These are phyloP conservation scores for Centaurea solstitialis DNA, from an alignment of 129 eudicot species.

Conservation along the genomic window DNA sequence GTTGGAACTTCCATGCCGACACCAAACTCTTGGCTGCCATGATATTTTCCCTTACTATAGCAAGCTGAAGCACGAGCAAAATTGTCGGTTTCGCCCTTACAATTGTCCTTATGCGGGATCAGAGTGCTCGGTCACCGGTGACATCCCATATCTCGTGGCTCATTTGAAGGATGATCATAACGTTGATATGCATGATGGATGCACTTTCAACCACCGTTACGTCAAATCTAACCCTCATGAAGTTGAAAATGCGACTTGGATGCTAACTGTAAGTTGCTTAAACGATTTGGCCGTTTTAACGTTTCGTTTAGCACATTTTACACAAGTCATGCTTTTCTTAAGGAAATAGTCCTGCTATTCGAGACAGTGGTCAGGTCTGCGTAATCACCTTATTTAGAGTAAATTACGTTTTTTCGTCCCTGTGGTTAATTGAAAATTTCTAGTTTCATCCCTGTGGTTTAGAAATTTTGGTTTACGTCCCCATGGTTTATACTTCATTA, in stretches of 20 bases:
- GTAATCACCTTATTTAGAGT: no score
- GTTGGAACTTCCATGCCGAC: constrained; percentile 77
- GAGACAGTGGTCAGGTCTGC: neutral
- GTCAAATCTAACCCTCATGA: constrained; percentile 87
- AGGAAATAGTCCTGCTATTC: neutral
- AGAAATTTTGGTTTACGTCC: no score
- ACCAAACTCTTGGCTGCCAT: constrained; percentile 70
- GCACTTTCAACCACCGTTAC: constrained; percentile 82
- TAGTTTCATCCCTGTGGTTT: no score
- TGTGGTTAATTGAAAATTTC: no score
- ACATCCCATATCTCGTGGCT: constrained; percentile 62
- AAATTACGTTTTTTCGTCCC: no score
- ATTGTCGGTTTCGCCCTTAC: constrained; percentile 84
- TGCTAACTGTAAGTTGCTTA: constrained; percentile 80
- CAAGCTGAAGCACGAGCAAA: constrained; percentile 76
- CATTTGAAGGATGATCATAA: constrained; percentile 85
- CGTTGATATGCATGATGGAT: constrained; percentile 92
- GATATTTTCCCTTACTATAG: constrained; percentile 75
- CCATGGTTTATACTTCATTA: no score
- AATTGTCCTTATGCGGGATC: constrained; percentile 91
- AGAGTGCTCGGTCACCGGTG: constrained; percentile 74
- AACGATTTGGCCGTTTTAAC: neutral
- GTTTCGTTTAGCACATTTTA: neutral
- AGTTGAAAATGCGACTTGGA: constrained; percentile 92
- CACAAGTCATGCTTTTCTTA: neutral